Percentiles rank a stretch among this genome's conserved stretches.
Evolutionary conservation across 2,329 filamentous ascomycete genomes (phyloP).

Genomic region (Cadophora sp.): DNA sequence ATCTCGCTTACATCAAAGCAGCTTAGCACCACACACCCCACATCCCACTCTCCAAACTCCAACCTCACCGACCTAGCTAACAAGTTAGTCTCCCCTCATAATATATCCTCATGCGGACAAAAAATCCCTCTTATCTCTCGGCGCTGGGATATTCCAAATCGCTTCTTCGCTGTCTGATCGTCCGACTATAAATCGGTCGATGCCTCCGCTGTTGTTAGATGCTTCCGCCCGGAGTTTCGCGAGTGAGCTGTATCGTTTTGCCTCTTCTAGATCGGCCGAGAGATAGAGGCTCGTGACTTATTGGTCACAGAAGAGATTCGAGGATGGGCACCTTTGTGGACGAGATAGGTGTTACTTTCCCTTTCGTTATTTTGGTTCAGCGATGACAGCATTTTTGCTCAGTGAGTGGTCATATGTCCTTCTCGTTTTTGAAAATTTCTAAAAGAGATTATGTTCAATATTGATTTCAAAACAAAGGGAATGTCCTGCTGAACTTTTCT

Average conservation of each 20-base stretch:
- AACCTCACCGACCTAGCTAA: not conserved
- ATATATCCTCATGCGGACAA: conserved; percentile 9
- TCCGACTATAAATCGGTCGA: not conserved
- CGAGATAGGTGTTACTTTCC: not conserved
- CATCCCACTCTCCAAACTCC: conserved; percentile 10
- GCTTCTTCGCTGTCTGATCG: not conserved
- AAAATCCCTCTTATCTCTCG: conserved; percentile 12
- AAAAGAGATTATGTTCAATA: not conserved
- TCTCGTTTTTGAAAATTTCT: not conserved
- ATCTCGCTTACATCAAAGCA: not conserved
- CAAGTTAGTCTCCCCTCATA: not conserved
- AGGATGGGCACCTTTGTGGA: not conserved
- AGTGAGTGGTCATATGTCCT: not conserved
- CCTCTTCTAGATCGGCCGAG: not conserved
- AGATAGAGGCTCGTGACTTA: not conserved
- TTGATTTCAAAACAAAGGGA: not conserved
- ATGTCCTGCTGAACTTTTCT: not conserved
- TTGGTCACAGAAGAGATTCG: not conserved
- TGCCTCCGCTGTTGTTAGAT: conserved; percentile 8
- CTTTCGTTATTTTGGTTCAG: no score
- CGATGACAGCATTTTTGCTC: not conserved
- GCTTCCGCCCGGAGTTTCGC: not conserved
- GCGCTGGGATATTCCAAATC: not conserved
- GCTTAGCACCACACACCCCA: not conserved
- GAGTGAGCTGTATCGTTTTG: conserved; percentile 6